These are phyloP conservation scores for Aspergillus viridinutans DNA, from an alignment of 2,329 filamentous ascomycete species.

Conservation along the genomic window DNA sequence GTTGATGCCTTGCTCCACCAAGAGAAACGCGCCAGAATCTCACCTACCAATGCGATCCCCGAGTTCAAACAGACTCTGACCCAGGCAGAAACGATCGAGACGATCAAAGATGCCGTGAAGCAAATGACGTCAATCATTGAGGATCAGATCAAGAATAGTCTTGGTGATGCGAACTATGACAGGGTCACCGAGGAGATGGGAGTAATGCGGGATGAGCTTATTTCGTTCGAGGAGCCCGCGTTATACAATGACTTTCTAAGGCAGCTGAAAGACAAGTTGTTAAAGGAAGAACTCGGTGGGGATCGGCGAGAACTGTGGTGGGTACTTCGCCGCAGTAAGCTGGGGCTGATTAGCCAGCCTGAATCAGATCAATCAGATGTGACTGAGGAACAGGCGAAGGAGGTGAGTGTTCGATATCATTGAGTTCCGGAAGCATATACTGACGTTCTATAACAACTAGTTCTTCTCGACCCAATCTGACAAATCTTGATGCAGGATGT, in stretches of 20 bases:
- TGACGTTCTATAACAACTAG: background rate
- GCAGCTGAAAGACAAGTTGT: constrained; percentile 67
- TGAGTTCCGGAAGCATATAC: background rate
- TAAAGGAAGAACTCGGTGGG: constrained; percentile 67
- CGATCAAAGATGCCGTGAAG: constrained; percentile 63
- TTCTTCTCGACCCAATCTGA: constrained; percentile 1
- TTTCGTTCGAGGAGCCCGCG: constrained; percentile 68
- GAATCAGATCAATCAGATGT: constrained; percentile 63
- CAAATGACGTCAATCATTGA: constrained; percentile 72
- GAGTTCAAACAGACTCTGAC: constrained; percentile 81
- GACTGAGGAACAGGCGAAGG: constrained; percentile 65
- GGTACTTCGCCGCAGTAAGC: constrained; percentile 58
- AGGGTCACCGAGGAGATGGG: constrained; percentile 71
- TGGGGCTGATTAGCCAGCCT: constrained; percentile 68
- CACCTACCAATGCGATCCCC: constrained; percentile 73
- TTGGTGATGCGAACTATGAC: constrained; percentile 71
- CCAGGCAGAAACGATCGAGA: constrained; percentile 55
- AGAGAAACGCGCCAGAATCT: constrained; percentile 52
- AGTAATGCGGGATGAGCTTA: constrained; percentile 72
- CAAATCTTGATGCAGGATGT: background rate
- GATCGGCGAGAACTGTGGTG: constrained; percentile 82
- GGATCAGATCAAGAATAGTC: constrained; percentile 64
- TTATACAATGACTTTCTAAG: constrained; percentile 72
- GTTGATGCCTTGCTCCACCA: constrained; percentile 72
- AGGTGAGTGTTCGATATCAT: constrained; percentile 32